Evolutionary conservation across 1,284 basidiomycete genomes (phyloP), one percentile per base, ranked within the genome.

Genomic region (Ustilago nuda): DNA sequence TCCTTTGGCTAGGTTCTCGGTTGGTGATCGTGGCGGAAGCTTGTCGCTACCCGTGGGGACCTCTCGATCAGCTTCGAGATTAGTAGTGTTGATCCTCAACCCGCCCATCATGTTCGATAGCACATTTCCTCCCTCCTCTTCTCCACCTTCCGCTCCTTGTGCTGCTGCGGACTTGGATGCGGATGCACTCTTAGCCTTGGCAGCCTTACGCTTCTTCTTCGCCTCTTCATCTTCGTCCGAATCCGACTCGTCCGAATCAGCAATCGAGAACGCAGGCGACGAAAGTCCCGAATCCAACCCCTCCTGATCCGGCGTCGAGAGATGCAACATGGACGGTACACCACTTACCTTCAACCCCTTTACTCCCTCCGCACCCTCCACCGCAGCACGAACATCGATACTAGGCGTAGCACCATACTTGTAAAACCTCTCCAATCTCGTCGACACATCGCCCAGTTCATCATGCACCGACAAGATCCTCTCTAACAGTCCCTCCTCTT

Each of bases 221-320:
- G 35, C 32, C 3, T 19, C 41, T 9, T 37, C 45, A 32, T 33
- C 53, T 19, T 61, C 50, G 35, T 66, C 64, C 15, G 56, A 56
- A 11, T 81, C 79, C 35, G 71, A 72, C 30, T 81, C 79, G 58
- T 82, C 82, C 30, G 75, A 78, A 45, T 71, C 70, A 12, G 77
- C 81, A 27, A 82, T 83, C 15, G 78, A 80, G 39, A 81, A 82
- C 2, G 77, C 76, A 2, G 79, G 76, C 11, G 79, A 81, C 17
- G 61, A 63, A 13, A 79, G 54, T 0, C 65, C 68, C 12, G 79
- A 69, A 12, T 77, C 78, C 8, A 67, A 23, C n/a, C 46, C 39
- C 15, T 23, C 63, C 17, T 53, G 57, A 9, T 64, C 65, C n/a
- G 63, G 69, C 17, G 69, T 60, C 15, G 63, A 51, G 13, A 72